Evolutionary conservation across 2,329 filamentous ascomycete species (phyloP).

Genomic region (Ceratocystis destructans): DNA sequence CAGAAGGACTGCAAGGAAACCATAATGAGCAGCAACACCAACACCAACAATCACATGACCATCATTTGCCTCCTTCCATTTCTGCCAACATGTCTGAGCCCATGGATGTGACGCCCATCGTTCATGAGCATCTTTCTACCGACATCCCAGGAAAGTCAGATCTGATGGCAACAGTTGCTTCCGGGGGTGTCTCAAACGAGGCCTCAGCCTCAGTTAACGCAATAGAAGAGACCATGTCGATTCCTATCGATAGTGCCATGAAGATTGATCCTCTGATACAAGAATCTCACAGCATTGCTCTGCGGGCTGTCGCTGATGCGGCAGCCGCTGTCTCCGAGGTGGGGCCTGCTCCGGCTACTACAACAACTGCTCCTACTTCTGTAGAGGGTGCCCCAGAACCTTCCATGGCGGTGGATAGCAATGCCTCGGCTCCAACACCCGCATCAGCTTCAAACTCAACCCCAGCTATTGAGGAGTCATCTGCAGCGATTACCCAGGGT

Average conservation of each 20-base stretch:
- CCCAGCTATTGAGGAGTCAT: neutral
- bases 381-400: neutral
- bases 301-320: neutral
- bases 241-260: constrained; percentile 8
- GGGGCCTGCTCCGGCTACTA: neutral
- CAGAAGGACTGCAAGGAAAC: constrained; percentile 10
- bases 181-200: neutral
- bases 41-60: neutral
- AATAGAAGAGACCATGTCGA: constrained; percentile 2
- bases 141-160: neutral
- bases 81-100: neutral
- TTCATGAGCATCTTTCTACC: neutral
- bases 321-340: neutral
- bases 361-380: neutral
- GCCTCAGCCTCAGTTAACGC: neutral
- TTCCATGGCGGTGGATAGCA: neutral
- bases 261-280: neutral
- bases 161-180: neutral
- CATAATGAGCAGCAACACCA: neutral
- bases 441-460: neutral
- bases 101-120: constrained; percentile 13
- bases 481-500: neutral
- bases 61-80: neutral
- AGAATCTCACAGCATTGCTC: neutral
- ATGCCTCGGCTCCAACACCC: neutral